Evolutionary conservation across 805 yeast species (phyloP).

Genomic region (Limtongia smithiae): DNA sequence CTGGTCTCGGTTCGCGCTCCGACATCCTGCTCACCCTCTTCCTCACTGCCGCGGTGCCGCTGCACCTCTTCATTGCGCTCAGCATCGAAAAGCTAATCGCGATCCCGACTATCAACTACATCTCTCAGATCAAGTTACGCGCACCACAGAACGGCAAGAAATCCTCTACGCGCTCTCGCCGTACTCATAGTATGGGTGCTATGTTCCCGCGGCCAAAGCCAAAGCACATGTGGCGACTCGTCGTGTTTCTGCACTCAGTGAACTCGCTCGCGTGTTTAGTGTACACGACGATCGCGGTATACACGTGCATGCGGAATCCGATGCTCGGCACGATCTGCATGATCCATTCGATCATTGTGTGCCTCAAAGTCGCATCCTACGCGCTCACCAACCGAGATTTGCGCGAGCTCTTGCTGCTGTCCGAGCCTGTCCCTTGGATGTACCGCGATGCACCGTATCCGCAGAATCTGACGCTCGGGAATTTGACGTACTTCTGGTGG

Average conservation of each 20-base stretch:
- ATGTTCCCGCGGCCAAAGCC: constrained; percentile 22
- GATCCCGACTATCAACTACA: constrained; percentile 20
- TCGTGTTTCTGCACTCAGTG: constrained; percentile 37
- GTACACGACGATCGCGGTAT: constrained; percentile 37
- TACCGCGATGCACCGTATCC: constrained; percentile 42
- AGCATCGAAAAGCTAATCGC: constrained; percentile 39
- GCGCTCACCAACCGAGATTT: constrained; percentile 46
- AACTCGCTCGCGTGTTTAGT: constrained; percentile 35
- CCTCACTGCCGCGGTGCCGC: constrained; percentile 35
- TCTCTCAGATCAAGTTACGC: constrained; percentile 6
- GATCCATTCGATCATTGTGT: constrained; percentile 41
- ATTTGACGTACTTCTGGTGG: constrained; percentile 43
- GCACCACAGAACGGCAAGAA: neutral
- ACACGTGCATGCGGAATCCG: constrained; percentile 41
- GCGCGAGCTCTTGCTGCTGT: constrained; percentile 33
- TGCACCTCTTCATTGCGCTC: constrained; percentile 40
- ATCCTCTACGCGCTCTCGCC: neutral
- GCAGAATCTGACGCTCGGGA: constrained; percentile 39
- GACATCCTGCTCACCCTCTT: constrained; percentile 35
- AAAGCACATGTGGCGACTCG: constrained; percentile 35
- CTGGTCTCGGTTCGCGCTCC: constrained; percentile 36
- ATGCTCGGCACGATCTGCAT: constrained; percentile 45
- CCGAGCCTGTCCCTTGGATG: constrained; percentile 36
- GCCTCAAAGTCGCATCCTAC: constrained; percentile 44
- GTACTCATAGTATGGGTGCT: constrained; percentile 1